Conservation (phyloP, 305 asterid genomes). For the Solanum hybrid region DNA sequence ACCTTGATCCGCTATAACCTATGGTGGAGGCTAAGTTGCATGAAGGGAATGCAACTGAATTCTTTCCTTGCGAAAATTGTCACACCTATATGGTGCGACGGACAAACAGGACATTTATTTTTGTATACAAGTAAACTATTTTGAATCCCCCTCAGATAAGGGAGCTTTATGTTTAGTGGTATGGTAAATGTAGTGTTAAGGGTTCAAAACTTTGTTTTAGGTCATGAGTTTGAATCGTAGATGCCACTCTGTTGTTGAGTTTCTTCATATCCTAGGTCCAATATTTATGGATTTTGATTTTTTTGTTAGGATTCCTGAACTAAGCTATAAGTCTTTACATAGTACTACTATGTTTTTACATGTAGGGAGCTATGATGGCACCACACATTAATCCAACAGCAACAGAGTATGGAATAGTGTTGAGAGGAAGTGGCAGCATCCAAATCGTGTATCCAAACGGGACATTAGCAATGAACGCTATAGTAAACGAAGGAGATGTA, state of each 20-base stretch:
- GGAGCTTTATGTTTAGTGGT: background rate
- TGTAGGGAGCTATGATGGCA: constrained; percentile 91
- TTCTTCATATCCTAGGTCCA: background rate
- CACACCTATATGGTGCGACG: background rate
- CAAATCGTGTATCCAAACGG: constrained; percentile 76
- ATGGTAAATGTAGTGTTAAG: background rate
- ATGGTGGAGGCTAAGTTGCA: background rate
- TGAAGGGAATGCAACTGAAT: background rate
- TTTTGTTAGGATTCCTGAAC: background rate
- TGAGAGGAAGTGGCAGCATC: constrained; percentile 52
- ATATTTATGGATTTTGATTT: background rate
- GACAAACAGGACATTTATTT: background rate
- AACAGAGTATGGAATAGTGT: constrained; percentile 56
- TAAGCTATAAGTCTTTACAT: background rate
- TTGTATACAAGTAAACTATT: background rate
- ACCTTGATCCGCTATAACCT: background rate
- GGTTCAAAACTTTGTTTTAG: background rate
- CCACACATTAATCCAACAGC: constrained; percentile 82
- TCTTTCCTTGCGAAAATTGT: too few relatives aligned
- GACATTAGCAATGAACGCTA: constrained; percentile 66
- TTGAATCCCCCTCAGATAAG: background rate
- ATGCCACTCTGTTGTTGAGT: background rate
- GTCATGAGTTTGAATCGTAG: background rate
- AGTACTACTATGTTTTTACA: background rate
- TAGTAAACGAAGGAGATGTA: constrained; percentile 56